phyloP scores from a whole-genome alignment of 1,284 basidiomycete genomes.

The Phylloboletellus chloephorus region DNA sequence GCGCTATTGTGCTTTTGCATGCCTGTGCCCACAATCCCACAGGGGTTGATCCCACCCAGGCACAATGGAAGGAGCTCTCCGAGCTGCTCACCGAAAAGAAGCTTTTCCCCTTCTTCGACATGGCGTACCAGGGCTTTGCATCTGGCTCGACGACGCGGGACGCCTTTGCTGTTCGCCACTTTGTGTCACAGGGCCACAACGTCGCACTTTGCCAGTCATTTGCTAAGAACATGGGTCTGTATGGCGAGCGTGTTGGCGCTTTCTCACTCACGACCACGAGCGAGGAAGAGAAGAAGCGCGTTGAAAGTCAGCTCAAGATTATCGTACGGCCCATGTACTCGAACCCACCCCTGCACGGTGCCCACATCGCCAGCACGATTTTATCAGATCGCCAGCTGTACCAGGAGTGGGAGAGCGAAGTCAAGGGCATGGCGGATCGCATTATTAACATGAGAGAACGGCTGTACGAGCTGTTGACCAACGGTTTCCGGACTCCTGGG shows the following conservation, averaged over 20 bases:
- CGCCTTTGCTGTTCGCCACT: constrained; percentile 93
- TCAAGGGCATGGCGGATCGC: constrained; percentile 92
- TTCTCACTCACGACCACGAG: constrained; percentile 78
- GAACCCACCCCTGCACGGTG: constrained; percentile 95
- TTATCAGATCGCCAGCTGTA: constrained; percentile 76
- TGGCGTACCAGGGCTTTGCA: constrained; percentile 97
- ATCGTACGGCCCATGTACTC: constrained; percentile 98
- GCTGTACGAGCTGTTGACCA: constrained; percentile 75
- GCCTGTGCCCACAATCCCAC: constrained; percentile 99
- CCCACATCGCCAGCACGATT: constrained; percentile 84
- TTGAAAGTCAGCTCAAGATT: constrained; percentile 94
- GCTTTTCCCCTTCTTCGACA: constrained; percentile 92
- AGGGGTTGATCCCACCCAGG: constrained; percentile 90
- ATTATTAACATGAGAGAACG: constrained; percentile 94
- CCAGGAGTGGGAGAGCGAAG: constrained; percentile 84
- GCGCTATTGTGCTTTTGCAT: constrained; percentile 80
- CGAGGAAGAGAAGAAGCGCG: constrained; percentile 81
- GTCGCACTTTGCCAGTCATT: constrained; percentile 90
- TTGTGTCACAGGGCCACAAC: constrained; percentile 85
- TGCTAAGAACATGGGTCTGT: constrained; percentile 99
- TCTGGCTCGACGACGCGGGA: constrained; percentile 86
- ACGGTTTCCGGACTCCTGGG: constrained; percentile 85
- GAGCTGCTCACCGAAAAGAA: constrained; percentile 83
- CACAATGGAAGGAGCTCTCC: constrained; percentile 92
- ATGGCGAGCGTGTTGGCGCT: constrained; percentile 95